These are phyloP conservation scores for Rutstroemia sp. DNA, from an alignment of 2,329 filamentous ascomycete genomes.

Conservation along the genomic window DNA sequence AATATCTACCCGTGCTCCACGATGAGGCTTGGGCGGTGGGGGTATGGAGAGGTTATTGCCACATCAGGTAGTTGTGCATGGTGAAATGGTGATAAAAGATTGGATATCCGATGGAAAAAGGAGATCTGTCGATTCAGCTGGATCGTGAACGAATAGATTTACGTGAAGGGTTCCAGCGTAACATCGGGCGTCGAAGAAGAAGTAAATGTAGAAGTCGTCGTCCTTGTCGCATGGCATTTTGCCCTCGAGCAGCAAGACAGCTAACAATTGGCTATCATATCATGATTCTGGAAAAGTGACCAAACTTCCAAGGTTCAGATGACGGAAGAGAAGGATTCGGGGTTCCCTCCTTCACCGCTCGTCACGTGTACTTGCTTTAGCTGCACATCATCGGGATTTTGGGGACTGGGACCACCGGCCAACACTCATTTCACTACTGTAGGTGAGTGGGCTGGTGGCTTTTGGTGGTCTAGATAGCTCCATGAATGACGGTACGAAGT, in stretches of 20 bases:
- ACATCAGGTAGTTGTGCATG: not conserved
- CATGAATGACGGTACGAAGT: no score
- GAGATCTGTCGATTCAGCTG: not conserved
- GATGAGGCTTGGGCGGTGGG: not conserved
- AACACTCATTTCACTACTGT: no score
- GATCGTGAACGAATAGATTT: not conserved
- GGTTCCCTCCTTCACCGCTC: conserved; percentile 3
- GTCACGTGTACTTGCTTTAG: not conserved
- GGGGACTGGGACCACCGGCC: no score
- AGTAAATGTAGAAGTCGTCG: not conserved
- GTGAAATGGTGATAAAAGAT: not conserved
- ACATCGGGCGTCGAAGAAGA: no score
- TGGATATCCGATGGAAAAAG: not conserved
- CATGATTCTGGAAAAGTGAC: not conserved
- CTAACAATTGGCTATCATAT: not conserved
- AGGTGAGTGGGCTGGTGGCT: no score
- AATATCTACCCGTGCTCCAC: not conserved
- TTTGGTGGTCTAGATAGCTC: no score
- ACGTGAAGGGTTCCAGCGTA: not conserved
- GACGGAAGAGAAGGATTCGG: not conserved
- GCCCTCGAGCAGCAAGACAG: no score
- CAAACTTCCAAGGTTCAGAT: no score
- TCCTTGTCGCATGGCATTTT: not conserved
- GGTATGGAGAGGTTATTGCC: conserved; percentile 5
- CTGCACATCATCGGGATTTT: conserved; percentile 1